Percentiles rank a stretch among this genome's conserved stretches.
Evolutionary conservation across 176 grass and related monocot species (phyloP).

Genomic region (Aegilops speltoides): DNA sequence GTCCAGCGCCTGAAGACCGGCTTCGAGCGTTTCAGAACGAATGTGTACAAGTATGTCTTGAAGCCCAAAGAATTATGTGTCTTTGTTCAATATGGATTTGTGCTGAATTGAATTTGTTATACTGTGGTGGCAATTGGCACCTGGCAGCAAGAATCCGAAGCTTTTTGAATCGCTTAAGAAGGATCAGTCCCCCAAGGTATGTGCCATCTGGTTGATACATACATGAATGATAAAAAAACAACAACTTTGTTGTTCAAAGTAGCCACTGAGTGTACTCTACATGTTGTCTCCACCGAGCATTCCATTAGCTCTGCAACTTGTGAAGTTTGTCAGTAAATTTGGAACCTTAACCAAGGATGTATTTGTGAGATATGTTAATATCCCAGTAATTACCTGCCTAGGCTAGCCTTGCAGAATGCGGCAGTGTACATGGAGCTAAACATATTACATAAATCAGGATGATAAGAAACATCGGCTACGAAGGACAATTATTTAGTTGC

Average conservation of each 20-base stretch:
- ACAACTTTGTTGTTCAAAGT: neutral
- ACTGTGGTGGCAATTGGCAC: neutral
- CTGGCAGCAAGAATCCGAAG: constrained; percentile 10
- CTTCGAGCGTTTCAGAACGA: constrained; percentile 46
- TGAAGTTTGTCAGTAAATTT: neutral
- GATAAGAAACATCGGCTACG: neutral
- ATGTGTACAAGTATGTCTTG: constrained; percentile 39
- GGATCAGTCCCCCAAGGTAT: constrained; percentile 32
- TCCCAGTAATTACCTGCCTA: neutral
- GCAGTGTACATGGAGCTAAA: neutral
- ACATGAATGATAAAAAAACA: neutral
- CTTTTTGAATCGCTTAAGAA: constrained; percentile 27
- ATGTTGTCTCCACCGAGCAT: neutral
- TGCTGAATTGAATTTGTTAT: neutral
- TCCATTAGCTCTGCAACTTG: neutral
- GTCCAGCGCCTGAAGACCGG: constrained; percentile 36
- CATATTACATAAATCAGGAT: neutral
- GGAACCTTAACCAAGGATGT: neutral
- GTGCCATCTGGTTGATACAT: neutral
- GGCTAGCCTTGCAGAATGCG: neutral
- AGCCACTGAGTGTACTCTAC: neutral
- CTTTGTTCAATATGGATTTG: neutral
- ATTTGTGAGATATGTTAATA: constrained; percentile 14
- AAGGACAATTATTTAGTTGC: neutral
- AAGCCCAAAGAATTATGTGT: neutral